Percentiles rank a stretch among this genome's conserved stretches.
These are phyloP conservation scores for Anisogramma anomala DNA, from an alignment of 2,329 filamentous ascomycete species.

Conservation along the genomic window DNA sequence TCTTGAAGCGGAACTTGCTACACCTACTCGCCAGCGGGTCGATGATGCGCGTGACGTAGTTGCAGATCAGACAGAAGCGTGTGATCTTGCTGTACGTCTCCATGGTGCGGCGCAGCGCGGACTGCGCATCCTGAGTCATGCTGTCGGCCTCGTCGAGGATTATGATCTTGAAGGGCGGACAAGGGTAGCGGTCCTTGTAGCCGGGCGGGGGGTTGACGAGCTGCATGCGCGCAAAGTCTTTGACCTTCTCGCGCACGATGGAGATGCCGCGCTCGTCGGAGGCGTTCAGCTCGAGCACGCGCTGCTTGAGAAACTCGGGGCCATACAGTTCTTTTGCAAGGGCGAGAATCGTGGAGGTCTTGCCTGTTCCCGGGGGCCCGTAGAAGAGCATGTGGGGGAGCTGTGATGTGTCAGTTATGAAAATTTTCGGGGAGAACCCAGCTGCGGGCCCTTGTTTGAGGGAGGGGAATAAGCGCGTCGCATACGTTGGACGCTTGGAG, in stretches of 20 bases:
- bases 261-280: constrained; percentile 97
- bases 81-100: constrained; percentile 96
- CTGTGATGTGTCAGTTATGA: constrained; percentile 27
- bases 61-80: constrained; percentile 93
- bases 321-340: constrained; percentile 96
- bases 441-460: too few species aligned
- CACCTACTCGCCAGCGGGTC: constrained; percentile 88
- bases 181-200: constrained; percentile 66
- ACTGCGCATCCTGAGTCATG: constrained; percentile 98
- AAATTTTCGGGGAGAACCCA: not conserved
- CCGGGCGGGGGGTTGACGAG: constrained; percentile 68
- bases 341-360: constrained; percentile 94
- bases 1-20: constrained; percentile 97
- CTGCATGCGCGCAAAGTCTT: constrained; percentile 94
- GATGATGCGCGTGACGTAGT: constrained; percentile 97
- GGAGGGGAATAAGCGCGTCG: not conserved
- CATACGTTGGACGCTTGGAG: constrained; percentile 83
- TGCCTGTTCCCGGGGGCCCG: constrained; percentile 91
- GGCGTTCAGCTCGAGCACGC: constrained; percentile 97
- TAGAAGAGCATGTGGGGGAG: constrained; percentile 99
- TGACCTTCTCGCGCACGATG: constrained; percentile 96
- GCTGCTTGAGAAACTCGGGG: constrained; percentile 79
- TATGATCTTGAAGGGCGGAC: constrained; percentile 97
- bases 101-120: constrained; percentile 87
- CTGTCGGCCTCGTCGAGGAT: constrained; percentile 96